Conservation (phyloP, 2,329 filamentous ascomycete species). For the Neonectria faginata region DNA sequence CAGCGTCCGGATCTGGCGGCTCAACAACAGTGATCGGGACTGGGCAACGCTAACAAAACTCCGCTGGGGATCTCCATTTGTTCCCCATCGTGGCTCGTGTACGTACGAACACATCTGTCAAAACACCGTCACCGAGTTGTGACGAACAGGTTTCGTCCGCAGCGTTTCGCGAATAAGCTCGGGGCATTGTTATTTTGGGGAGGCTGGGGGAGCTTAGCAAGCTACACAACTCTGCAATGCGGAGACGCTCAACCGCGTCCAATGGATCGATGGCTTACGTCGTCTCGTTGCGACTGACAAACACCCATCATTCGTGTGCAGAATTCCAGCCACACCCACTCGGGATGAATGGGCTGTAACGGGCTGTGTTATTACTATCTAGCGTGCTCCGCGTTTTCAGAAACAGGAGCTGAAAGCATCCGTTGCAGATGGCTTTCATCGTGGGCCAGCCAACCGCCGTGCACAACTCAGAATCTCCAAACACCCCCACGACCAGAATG, state of each 20-base stretch:
- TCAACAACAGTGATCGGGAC: constrained; percentile 33
- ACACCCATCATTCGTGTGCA: constrained; percentile 27
- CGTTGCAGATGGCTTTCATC: constrained; percentile 10
- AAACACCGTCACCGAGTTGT: constrained; percentile 8
- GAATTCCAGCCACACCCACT: constrained; percentile 16
- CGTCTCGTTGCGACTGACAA: constrained; percentile 12
- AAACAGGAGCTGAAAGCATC: constrained; percentile 16
- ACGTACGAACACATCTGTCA: background rate
- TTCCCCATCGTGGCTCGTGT: background rate
- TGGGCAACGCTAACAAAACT: constrained; percentile 17
- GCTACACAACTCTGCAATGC: constrained; percentile 24
- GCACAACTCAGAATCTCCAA: constrained; percentile 3
- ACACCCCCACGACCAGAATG: constrained; percentile 9
- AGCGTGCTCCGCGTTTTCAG: constrained; percentile 5
- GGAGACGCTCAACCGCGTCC: constrained; percentile 6
- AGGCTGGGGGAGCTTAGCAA: constrained; percentile 27
- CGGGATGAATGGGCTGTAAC: constrained; percentile 13
- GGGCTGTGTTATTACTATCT: background rate
- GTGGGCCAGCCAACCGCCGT: constrained; percentile 12
- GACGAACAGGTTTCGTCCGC: background rate
- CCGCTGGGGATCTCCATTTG: constrained; percentile 12
- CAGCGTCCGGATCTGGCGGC: constrained; percentile 44
- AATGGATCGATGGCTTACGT: constrained; percentile 8
- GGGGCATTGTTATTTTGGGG: constrained; percentile 3
- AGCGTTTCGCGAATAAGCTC: constrained; percentile 5